Conservation (phyloP, 1,284 basidiomycete genomes). For the Ustilago esculenta region DNA sequence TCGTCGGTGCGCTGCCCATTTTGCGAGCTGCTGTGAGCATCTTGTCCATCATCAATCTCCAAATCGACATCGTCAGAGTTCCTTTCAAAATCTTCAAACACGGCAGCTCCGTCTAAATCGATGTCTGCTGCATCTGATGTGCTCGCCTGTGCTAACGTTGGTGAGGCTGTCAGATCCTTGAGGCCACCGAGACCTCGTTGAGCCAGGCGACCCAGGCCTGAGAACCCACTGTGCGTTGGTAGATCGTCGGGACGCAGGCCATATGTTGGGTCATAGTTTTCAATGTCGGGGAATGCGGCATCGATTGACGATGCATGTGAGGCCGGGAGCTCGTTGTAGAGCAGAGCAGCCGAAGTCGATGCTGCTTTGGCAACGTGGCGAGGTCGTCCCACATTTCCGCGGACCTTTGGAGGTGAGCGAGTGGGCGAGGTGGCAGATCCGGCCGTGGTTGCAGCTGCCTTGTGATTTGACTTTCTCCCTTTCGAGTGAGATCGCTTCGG, state of each 20-base stretch:
- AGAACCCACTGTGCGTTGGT: constrained; percentile 74
- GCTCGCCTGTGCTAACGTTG: not conserved
- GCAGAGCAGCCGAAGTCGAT: constrained; percentile 31
- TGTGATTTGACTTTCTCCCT: constrained; percentile 9
- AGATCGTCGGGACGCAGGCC: constrained; percentile 78
- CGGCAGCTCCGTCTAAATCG: constrained; percentile 28
- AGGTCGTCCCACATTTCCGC: constrained; percentile 11
- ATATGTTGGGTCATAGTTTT: constrained; percentile 94
- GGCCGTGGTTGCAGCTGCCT: constrained; percentile 8
- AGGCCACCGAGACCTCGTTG: constrained; percentile 42
- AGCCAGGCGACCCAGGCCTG: constrained; percentile 71
- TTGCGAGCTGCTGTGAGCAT: constrained; percentile 6
- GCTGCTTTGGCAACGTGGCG: constrained; percentile 34
- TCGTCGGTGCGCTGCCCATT: constrained; percentile 15
- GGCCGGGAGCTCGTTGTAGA: constrained; percentile 21
- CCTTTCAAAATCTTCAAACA: constrained; percentile 30
- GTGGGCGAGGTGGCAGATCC: constrained; percentile 13
- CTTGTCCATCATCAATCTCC: constrained; percentile 27
- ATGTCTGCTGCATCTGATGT: constrained; percentile 3
- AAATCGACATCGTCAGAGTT: constrained; percentile 18
- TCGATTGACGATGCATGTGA: constrained; percentile 37
- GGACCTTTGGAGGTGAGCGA: constrained; percentile 30
- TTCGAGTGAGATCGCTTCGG: constrained; percentile 16
- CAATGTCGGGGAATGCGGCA: constrained; percentile 70
- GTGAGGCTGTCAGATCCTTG: constrained; percentile 34